Evolutionary conservation across 1,139 yeast genomes (phyloP).

Genomic region (Martiniozyma asiatica): DNA sequence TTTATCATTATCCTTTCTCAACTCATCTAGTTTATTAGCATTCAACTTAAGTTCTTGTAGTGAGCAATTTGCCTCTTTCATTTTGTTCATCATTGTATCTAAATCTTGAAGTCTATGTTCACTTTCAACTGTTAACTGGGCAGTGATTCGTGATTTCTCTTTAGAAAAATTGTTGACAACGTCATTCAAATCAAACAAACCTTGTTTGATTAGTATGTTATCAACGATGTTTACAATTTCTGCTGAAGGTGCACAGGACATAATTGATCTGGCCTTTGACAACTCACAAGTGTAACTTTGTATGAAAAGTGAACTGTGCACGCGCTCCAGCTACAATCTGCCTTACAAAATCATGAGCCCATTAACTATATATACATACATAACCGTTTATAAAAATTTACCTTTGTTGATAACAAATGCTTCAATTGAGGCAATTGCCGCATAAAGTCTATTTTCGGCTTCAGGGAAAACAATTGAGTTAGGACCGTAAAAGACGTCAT

Average conservation of each 20-base stretch:
- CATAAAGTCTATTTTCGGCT: constrained; percentile 91
- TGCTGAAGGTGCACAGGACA: constrained; percentile 2
- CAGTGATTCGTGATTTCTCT: constrained; percentile 37
- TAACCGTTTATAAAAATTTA: constrained; percentile 24
- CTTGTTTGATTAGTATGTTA: constrained; percentile 39
- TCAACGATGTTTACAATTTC: constrained; percentile 23
- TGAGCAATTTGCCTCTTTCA: constrained; percentile 26
- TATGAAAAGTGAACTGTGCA: no score
- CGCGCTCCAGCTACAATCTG: no score
- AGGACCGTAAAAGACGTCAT: constrained; percentile 79
- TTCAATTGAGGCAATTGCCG: constrained; percentile 90
- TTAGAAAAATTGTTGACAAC: constrained; percentile 34
- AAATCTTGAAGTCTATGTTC: constrained; percentile 21
- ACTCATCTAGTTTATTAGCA: constrained; percentile 45
- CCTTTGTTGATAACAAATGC: constrained; percentile 82
- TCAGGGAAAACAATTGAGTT: constrained; percentile 84
- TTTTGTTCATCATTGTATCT: constrained; percentile 13
- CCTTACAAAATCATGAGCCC: neutral
- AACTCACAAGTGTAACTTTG: neutral
- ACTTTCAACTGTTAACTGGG: constrained; percentile 34
- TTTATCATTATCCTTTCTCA: constrained; percentile 31
- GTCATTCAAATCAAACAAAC: constrained; percentile 24
- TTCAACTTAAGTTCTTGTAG: constrained; percentile 40
- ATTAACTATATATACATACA: constrained; percentile 7
- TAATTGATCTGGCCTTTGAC: no score